A percentile compares a stretch with the other conserved stretches of the same genome.
Conservation (phyloP, 106 monocot species). For the Dioscorea alata region DNA sequence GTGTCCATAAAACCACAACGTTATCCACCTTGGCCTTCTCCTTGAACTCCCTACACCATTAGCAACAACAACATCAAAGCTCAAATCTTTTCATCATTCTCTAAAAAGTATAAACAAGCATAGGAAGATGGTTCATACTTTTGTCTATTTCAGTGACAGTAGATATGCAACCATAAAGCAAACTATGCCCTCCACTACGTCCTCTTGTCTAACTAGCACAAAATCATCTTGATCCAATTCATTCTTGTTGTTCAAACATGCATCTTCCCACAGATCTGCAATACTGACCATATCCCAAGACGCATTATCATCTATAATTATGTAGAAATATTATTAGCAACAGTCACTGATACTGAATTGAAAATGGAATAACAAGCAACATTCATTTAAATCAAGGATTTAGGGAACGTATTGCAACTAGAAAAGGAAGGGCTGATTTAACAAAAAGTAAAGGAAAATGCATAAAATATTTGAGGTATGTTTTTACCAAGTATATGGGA, state of each 20-base stretch:
- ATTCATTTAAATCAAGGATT: too few species aligned
- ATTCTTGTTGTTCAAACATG: slow-evolving; percentile 16
- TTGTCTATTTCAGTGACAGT: slow-evolving; percentile 74
- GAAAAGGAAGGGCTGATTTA: too few species aligned
- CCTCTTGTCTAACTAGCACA: slow-evolving; percentile 80
- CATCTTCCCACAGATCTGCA: slow-evolving; percentile 59
- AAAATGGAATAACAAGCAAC: neutral
- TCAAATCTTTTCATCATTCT: too few species aligned
- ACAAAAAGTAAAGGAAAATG: too few species aligned
- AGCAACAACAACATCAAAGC: too few species aligned
- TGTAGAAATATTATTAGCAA: neutral
- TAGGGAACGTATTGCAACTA: too few species aligned
- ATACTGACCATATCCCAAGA: slow-evolving; percentile 69
- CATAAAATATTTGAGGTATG: too few species aligned
- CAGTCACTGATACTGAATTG: neutral
- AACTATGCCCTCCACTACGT: slow-evolving; percentile 80
- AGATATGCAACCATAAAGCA: slow-evolving; percentile 87
- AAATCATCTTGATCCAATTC: slow-evolving; percentile 52
- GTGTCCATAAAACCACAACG: too few species aligned
- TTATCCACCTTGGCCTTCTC: too few species aligned
- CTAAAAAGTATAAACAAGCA: neutral
- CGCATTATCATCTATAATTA: slow-evolving; percentile 36
- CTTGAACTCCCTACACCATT: too few species aligned
- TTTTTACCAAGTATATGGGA: too few species aligned
- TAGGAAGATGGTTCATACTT: slow-evolving; percentile 33